Conservation (phyloP, 2,329 filamentous ascomycete genomes). For the Colletotrichum destructivum region DNA sequence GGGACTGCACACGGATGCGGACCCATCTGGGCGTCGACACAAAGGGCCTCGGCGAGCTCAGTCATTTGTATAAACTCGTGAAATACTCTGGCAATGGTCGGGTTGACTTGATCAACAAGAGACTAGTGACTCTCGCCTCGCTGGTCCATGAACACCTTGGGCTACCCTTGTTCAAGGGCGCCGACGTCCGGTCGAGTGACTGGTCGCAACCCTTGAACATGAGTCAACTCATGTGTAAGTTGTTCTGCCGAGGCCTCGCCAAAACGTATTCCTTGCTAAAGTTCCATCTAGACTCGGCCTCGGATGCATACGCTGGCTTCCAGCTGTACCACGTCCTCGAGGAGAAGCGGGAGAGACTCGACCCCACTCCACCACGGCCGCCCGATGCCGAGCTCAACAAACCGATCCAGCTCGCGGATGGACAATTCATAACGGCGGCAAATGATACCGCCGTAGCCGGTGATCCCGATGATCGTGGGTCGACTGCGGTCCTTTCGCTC, state of each 20-base stretch:
- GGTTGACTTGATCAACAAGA: slow-evolving; percentile 74
- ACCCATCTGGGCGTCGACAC: slow-evolving; percentile 77
- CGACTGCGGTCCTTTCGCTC: slow-evolving; percentile 20
- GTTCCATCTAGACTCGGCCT: slow-evolving; percentile 75
- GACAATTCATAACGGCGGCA: slow-evolving; percentile 48
- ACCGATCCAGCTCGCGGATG: slow-evolving; percentile 72
- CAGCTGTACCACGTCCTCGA: slow-evolving; percentile 83
- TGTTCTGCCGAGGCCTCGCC: neutral
- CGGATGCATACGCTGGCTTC: slow-evolving; percentile 85
- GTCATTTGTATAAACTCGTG: slow-evolving; percentile 84
- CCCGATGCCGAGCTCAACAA: slow-evolving; percentile 76
- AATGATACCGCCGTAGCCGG: slow-evolving; percentile 51
- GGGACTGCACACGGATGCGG: slow-evolving; percentile 77
- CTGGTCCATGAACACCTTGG: slow-evolving; percentile 81
- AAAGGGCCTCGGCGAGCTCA: slow-evolving; percentile 83
- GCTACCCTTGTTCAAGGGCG: slow-evolving; percentile 82
- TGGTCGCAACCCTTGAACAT: slow-evolving; percentile 77
- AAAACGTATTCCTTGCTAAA: slow-evolving; percentile 42
- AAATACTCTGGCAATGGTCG: slow-evolving; percentile 71
- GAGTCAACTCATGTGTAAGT: slow-evolving; percentile 80
- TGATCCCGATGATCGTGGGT: slow-evolving; percentile 47
- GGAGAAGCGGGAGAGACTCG: slow-evolving; percentile 73
- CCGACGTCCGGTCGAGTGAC: slow-evolving; percentile 78
- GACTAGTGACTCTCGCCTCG: slow-evolving; percentile 74
- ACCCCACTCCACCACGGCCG: slow-evolving; percentile 80